A percentile compares a stretch with the other conserved stretches of the same genome.
Conservation (phyloP, 2,329 filamentous ascomycete genomes). For the Talaromyces sp. region DNA sequence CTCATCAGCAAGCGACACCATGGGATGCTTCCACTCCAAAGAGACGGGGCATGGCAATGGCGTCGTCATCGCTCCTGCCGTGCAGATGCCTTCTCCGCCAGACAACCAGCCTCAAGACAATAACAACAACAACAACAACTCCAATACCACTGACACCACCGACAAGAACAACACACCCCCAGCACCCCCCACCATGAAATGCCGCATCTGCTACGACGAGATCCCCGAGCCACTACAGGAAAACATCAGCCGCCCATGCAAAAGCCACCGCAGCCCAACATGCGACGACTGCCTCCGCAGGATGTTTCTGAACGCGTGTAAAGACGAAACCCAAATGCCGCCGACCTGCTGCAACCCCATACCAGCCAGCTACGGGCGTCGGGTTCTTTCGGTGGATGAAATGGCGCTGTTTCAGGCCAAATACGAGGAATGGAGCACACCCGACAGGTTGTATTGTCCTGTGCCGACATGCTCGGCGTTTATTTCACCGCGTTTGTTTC, state of each 20-base stretch:
- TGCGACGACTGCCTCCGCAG: slow-evolving; percentile 14
- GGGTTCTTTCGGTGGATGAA: slow-evolving; percentile 31
- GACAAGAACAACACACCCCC: background rate
- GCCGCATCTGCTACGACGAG: background rate
- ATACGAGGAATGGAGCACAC: slow-evolving; percentile 45
- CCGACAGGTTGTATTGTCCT: slow-evolving; percentile 46
- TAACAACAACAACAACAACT: background rate
- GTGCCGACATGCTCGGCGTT: slow-evolving; percentile 45
- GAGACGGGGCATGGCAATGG: background rate
- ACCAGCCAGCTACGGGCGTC: slow-evolving; percentile 35
- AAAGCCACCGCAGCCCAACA: background rate
- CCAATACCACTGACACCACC: background rate
- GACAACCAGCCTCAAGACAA: background rate
- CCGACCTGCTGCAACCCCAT: slow-evolving; percentile 43
- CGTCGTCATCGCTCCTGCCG: background rate
- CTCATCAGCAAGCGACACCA: background rate
- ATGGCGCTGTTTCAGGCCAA: slow-evolving; percentile 35
- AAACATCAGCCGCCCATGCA: background rate
- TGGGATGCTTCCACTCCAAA: slow-evolving; percentile 6
- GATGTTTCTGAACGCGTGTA: slow-evolving; percentile 39
- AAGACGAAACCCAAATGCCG: slow-evolving; percentile 39
- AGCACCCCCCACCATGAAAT: background rate
- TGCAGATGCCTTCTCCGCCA: background rate
- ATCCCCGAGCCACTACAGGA: background rate
- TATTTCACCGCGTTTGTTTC: slow-evolving; percentile 33